Percentiles rank a stretch among this genome's conserved stretches.
These are phyloP conservation scores for Solanum ossicruentum DNA, from an alignment of 257 asterid species.

Conservation along the genomic window DNA sequence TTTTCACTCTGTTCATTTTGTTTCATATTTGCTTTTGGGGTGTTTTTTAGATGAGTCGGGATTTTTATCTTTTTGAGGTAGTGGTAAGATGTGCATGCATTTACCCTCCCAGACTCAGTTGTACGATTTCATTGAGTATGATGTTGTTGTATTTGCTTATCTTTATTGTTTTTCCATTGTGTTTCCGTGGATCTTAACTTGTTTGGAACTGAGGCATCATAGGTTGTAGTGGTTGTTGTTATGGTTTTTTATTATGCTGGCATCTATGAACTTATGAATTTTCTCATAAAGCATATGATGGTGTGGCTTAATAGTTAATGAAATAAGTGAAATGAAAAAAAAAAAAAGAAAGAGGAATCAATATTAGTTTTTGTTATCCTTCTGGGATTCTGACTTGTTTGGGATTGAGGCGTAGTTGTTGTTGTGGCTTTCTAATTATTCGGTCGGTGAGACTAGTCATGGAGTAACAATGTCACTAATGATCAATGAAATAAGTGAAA, in stretches of 20 bases:
- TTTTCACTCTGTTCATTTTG: too few relatives aligned
- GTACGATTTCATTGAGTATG: too few relatives aligned
- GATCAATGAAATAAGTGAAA: too few relatives aligned
- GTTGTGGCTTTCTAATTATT: neutral
- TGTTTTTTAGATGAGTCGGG: too few relatives aligned
- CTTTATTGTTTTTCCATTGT: neutral
- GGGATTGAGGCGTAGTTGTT: neutral
- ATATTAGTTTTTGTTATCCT: too few relatives aligned
- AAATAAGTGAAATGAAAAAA: neutral
- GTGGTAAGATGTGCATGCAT: too few relatives aligned
- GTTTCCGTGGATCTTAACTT: neutral
- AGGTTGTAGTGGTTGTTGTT: neutral
- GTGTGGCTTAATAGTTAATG: neutral
- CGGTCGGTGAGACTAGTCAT: neutral
- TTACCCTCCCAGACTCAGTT: too few relatives aligned
- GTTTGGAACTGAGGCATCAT: neutral
- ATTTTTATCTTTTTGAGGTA: too few relatives aligned
- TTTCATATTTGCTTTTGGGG: too few relatives aligned
- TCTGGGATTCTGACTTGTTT: neutral
- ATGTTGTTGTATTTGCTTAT: neutral
- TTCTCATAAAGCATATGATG: neutral
- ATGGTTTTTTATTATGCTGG: neutral
- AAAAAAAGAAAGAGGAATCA: neutral
- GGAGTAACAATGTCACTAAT: too few relatives aligned
- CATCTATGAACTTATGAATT: neutral